Evolutionary conservation across 2,329 filamentous ascomycete genomes (phyloP), one percentile per base, ranked within the genome.

Genomic region (Aspergillus felis): DNA sequence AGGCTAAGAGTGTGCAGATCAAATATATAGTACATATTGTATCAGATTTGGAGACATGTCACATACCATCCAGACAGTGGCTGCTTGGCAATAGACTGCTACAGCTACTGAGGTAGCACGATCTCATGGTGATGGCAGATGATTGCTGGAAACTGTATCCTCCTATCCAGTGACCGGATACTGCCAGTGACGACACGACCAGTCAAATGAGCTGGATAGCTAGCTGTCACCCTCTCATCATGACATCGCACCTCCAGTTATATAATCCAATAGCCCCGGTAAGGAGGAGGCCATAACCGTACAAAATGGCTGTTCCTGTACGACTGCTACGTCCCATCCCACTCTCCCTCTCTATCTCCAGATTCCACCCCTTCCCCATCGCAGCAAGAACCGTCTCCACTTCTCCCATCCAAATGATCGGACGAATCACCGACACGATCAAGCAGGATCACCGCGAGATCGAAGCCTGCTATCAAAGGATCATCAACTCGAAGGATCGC

Each of bases 401-500:
- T 20, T 20, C 51, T 14, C 42, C n/a, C 12, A 55, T 20, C 22
- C 5, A 17, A 7, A 58, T 58, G 53, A n/a, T 27, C 49, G 42
- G 52, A 38, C 59, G 59, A 27, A 65, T 69, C 50, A 70, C 71
- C 17, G 73, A 76, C 22, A 66, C 68, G 4, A 74, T 79, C 59
- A 74, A 68, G 46, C 60, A 67, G 27, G 76, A 78, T 59, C 76
- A 79, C 56, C 66, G 66, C 27, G 67, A 75, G 54, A 62, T 79
- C 35, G 70, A 76, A 52, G 57, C 70, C 4, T 75, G 75, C 60
- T 79, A 80, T 62, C 66, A 75, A 8, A 72, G 74, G 22, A 70
- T 81, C 47, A 61, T 77, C 53, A 70, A 72, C 47, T 66, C 74
- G 7, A 64, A 58, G 10, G 73, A 80, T 53, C 61, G 65, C 28